These are phyloP conservation scores for Piromyces finnis DNA, from an alignment of 192 early-diverging fungal species.

Conservation along the genomic window DNA sequence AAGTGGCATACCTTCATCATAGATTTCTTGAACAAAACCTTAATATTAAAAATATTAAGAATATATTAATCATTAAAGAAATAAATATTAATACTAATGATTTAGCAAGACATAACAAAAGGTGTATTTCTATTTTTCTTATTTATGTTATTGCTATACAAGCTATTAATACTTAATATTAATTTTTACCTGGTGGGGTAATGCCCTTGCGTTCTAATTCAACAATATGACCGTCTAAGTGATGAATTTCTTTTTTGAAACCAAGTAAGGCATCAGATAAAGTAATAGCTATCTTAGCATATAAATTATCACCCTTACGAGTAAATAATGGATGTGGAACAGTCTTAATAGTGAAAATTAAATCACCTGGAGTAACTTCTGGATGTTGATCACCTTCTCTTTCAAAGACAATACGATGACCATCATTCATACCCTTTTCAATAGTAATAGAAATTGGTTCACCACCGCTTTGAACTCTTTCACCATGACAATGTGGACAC, in stretches of 20 bases:
- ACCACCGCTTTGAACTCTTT: constrained; percentile 66
- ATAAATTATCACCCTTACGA: constrained; percentile 40
- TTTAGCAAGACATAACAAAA: no score
- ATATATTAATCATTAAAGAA: no score
- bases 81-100: no score
- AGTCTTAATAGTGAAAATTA: constrained; percentile 58
- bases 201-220: constrained; percentile 27
- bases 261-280: constrained; percentile 64
- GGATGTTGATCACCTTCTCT: constrained; percentile 81
- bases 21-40: constrained; percentile 62
- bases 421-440: constrained; percentile 71
- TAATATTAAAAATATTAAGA: no score
- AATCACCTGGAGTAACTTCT: constrained; percentile 69
- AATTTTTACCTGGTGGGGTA: constrained; percentile 36
- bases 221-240: constrained; percentile 48
- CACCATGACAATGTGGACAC: constrained; percentile 68
- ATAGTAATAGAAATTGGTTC: constrained; percentile 61
- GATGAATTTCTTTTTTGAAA: constrained; percentile 52
- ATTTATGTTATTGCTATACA: no score
- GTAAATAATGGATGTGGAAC: constrained; percentile 53
- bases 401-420: constrained; percentile 56
- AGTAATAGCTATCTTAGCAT: constrained; percentile 6
- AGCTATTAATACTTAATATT: no score
- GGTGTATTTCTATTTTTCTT: no score
- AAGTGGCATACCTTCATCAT: constrained; percentile 79